Evolutionary conservation across 768 basidiomycete genomes (phyloP).

Genomic region (Kwoniella botswanensis): DNA sequence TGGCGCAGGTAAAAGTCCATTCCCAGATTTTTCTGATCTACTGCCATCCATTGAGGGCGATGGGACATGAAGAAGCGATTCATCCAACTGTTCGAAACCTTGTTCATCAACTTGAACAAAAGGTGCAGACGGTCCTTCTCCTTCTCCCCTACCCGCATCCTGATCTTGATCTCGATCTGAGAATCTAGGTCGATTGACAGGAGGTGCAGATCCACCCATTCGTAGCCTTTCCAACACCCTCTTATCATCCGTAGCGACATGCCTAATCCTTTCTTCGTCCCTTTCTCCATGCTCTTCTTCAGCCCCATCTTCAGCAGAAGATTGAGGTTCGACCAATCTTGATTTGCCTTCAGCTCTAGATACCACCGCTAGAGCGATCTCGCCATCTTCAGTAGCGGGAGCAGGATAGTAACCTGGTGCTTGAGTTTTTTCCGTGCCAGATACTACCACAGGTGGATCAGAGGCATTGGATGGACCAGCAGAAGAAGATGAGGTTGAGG

Average conservation of each 20-base stretch:
- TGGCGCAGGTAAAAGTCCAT: constrained; percentile 22
- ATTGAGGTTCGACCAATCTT: constrained; percentile 24
- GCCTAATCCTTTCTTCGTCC: constrained; percentile 30
- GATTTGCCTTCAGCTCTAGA: constrained; percentile 42
- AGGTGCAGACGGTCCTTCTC: constrained; percentile 42
- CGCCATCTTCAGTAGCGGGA: constrained; percentile 52
- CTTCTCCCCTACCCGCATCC: not conserved
- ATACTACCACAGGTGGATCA: not conserved
- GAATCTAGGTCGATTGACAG: not conserved
- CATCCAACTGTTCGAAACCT: constrained; percentile 50
- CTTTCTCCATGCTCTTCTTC: constrained; percentile 23
- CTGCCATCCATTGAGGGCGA: not conserved
- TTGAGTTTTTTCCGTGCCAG: constrained; percentile 38
- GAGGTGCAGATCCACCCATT: constrained; percentile 49
- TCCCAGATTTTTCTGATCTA: not conserved
- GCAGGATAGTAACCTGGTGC: constrained; percentile 57
- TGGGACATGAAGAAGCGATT: constrained; percentile 11
- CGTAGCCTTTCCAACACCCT: constrained; percentile 49
- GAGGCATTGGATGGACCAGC: constrained; percentile 3
- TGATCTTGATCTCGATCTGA: not conserved
- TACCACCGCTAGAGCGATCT: constrained; percentile 50
- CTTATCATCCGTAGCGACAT: constrained; percentile 58
- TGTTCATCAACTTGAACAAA: constrained; percentile 51
- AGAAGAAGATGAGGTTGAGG: not conserved
- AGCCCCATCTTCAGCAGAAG: not conserved